Evolutionary conservation across 2,329 filamentous ascomycete genomes (phyloP), one percentile per base, ranked within the genome.

Genomic region (Fusarium sp.): DNA sequence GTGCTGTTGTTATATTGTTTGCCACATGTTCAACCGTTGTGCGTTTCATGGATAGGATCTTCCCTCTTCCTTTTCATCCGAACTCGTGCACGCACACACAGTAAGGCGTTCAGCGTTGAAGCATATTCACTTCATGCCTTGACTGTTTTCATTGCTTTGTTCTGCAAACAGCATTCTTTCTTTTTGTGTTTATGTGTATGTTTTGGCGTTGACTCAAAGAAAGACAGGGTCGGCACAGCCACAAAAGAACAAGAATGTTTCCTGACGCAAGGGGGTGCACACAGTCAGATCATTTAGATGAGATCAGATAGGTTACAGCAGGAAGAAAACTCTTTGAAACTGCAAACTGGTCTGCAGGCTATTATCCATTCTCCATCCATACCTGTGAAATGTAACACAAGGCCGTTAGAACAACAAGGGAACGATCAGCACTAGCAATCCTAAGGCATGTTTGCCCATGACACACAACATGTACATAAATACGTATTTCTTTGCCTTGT

Each of bases 1-100:
- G 10, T n/a, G n/a, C n/a, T n/a, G 17, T 37, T 30, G 10, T 11
- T 30, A 27, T 27, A 10, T 13, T 35, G 33, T 17, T n/a, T 35
- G 15, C 33, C 33, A 35, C 17, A 17, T 17, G 9, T 37, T 37
- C 10, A 37, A 40, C 48, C 40, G 54, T 53, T 53, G 49, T 44
- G 44, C 50, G 65, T 69, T 69, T 69, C 65, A 67, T 48, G 17
- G 69, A 69, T 27, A 66, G 47, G 15, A 52, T 48, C 37, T 30
- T 43, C 27, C 27, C 19, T 30, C 30, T 25, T 35, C 22, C n/a
- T 37, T 41, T 47, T 43, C 48, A 39, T 66, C 39, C 43, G 37
- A 20, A 54, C 39, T n/a, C 35, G 46, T 66, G 60, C 22, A 35
- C 9, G 14, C 19, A 35, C 7, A 17, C 19, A 35, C 7, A 17